Conservation (phyloP, 345 rosid genomes). For the Euphorbia pulcherrima region DNA sequence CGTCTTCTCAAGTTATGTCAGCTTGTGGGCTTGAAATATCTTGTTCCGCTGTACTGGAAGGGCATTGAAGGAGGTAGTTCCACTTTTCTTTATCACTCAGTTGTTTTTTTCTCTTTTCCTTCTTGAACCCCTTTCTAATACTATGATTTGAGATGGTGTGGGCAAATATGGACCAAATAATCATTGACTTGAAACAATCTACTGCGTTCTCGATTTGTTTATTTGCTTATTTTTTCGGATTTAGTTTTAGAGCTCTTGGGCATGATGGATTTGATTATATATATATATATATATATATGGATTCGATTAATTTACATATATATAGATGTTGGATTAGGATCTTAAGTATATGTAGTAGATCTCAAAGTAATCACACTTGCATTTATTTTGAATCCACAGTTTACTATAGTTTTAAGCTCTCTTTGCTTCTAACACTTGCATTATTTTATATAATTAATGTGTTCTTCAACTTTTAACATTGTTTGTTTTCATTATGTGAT, state of each 20-base stretch:
- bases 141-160: neutral
- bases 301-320: no score
- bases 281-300: no score
- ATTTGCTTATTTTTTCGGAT: neutral
- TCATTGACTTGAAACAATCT: neutral
- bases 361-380: no score
- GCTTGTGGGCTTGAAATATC: slow-evolving; percentile 93
- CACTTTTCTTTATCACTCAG: neutral
- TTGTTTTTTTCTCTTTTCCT: neutral
- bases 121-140: neutral
- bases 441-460: no score
- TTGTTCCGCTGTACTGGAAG: slow-evolving; percentile 72
- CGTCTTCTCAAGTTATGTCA: slow-evolving; percentile 90
- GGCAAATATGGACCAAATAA: neutral
- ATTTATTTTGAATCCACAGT: no score
- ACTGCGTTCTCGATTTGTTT: neutral
- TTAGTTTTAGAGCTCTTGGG: neutral
- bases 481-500: no score
- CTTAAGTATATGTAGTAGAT: no score
- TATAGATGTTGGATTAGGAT: no score
- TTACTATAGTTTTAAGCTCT: no score
- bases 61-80: slow-evolving; percentile 81
- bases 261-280: neutral
- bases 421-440: no score
- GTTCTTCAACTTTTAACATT: no score